These are phyloP conservation scores for Calonectria montana DNA, from an alignment of 2,329 filamentous ascomycete genomes.

Conservation along the genomic window DNA sequence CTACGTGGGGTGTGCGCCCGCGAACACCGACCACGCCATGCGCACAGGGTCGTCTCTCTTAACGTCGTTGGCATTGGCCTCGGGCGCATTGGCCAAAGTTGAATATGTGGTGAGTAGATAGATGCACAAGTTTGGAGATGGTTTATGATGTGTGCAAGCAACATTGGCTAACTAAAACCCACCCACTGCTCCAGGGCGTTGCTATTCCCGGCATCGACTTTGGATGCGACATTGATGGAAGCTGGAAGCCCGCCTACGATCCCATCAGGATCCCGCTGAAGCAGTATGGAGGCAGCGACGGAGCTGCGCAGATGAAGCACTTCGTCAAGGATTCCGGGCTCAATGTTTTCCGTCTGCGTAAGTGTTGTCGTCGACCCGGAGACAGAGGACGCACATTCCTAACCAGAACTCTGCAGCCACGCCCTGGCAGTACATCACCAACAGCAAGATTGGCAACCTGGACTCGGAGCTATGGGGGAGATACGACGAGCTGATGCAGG, in stretches of 20 bases:
- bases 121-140: no score
- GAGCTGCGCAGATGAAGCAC: conserved; percentile 66
- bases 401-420: conserved; percentile 46
- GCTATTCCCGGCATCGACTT: conserved; percentile 62
- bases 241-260: conserved; percentile 46
- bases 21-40: conserved; percentile 3
- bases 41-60: conserved; percentile 13
- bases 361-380: conserved; percentile 27
- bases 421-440: conserved; percentile 69
- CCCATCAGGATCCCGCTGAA: conserved; percentile 50
- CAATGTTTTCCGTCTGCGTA: conserved; percentile 66
- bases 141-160: no score
- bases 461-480: conserved; percentile 59
- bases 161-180: no score
- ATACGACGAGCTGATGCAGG: conserved; percentile 67
- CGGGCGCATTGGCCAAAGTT: conserved; percentile 22
- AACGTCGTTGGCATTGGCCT: conserved; percentile 12
- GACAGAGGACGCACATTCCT: neutral
- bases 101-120: conserved; percentile 28
- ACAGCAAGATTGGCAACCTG: conserved; percentile 62
- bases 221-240: conserved; percentile 59
- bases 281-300: conserved; percentile 49
- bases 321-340: conserved; percentile 63
- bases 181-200: conserved; percentile 46
- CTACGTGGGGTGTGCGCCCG: neutral